A percentile compares a stretch with the other conserved stretches of the same genome.
Conservation (phyloP, 805 yeast species). For the Saccharomycopsis oosterbeekiorum region DNA sequence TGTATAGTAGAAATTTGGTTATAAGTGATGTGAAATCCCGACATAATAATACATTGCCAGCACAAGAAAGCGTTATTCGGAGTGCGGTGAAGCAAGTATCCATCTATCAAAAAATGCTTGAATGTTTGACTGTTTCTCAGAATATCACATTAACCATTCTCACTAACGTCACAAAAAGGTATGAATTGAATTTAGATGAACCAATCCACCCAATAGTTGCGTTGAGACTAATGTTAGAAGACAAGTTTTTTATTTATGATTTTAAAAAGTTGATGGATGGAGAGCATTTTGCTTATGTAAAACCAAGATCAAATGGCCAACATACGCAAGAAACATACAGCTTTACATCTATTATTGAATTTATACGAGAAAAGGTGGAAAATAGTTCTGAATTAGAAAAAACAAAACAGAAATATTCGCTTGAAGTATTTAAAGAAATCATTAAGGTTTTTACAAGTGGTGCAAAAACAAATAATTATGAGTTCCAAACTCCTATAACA, state of each 20-base stretch:
- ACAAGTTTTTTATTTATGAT: conserved; percentile 33
- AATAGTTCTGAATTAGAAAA: not conserved
- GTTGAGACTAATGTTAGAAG: conserved; percentile 30
- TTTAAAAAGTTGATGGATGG: conserved; percentile 28
- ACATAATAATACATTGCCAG: conserved; percentile 33
- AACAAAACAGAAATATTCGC: not conserved
- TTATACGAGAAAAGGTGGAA: not conserved
- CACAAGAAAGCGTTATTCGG: conserved; percentile 37
- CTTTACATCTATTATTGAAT: not conserved
- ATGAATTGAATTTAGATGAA: conserved; percentile 39
- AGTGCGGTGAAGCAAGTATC: conserved; percentile 51
- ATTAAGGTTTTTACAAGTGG: not conserved
- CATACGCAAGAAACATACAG: not conserved
- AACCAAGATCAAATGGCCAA: not conserved
- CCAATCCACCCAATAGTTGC: conserved; percentile 36
- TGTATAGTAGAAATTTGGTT: conserved; percentile 21
- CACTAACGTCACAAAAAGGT: conserved; percentile 35
- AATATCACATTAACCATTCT: conserved; percentile 33
- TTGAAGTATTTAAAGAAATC: not conserved
- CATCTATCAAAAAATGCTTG: conserved; percentile 45
- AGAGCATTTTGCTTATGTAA: not conserved
- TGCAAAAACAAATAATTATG: not conserved
- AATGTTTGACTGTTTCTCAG: conserved; percentile 19
- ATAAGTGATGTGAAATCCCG: conserved; percentile 60
- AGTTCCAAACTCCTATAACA: conserved; percentile 50